Evolutionary conservation across 2,329 filamentous ascomycete genomes (phyloP).

Genomic region (Tolypocladium guangdongense): DNA sequence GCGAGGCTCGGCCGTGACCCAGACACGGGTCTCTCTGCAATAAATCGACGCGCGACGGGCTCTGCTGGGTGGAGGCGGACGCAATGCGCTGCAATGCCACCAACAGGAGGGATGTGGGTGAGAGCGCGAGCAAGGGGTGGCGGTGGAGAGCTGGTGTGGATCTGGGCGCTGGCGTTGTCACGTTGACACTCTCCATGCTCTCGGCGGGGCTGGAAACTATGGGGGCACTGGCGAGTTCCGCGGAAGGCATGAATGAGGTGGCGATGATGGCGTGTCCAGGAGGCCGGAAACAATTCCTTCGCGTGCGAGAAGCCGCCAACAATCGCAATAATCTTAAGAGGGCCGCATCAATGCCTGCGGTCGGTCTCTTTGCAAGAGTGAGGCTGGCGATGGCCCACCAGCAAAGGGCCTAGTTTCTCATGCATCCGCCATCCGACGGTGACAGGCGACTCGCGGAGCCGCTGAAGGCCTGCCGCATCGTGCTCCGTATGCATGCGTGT

Average conservation of each 20-base stretch:
- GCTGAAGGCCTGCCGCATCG: background rate
- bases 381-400: background rate
- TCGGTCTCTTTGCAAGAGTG: background rate
- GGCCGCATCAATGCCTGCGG: no score
- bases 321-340: no score
- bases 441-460: background rate
- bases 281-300: no score
- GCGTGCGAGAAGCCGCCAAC: no score
- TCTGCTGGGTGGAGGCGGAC: background rate
- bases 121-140: background rate
- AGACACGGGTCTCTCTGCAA: background rate
- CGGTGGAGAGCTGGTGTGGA: background rate
- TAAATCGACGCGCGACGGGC: background rate
- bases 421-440: background rate
- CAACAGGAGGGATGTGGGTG: background rate
- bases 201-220: background rate
- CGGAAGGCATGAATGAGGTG: background rate
- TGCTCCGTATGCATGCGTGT: no score
- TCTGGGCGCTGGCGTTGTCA: background rate
- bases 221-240: background rate
- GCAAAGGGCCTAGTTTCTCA: no score
- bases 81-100: background rate
- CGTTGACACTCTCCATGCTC: background rate
- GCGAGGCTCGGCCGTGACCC: background rate
- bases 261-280: background rate